phyloP scores from a whole-genome alignment of 2,329 filamentous ascomycete genomes.

The Remersonia thermophila region DNA sequence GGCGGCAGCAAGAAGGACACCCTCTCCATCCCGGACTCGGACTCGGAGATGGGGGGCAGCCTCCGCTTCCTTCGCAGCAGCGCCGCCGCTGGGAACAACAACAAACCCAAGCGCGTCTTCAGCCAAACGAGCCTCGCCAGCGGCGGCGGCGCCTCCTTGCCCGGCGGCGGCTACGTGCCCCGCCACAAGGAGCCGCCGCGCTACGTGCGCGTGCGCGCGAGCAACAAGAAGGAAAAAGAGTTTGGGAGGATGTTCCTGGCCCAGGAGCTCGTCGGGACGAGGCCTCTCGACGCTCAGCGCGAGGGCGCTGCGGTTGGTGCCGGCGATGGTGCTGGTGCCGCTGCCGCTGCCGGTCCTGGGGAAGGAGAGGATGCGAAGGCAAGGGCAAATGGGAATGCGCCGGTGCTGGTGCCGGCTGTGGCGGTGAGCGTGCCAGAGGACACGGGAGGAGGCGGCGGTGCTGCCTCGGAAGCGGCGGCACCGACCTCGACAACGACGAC shows the following conservation, averaged over 20 bases:
- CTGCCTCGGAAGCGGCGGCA: neutral
- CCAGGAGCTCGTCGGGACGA: constrained; percentile 66
- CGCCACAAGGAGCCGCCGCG: constrained; percentile 78
- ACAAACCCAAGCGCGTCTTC: constrained; percentile 68
- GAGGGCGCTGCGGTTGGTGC: no score
- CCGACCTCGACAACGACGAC: constrained; percentile 16
- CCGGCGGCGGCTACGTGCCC: constrained; percentile 60
- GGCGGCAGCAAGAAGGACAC: constrained; percentile 53
- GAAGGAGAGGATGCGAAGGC: no score
- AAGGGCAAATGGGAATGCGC: neutral
- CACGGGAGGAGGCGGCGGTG: no score
- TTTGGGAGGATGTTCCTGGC: constrained; percentile 86
- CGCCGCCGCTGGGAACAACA: no score
- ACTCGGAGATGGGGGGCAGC: constrained; percentile 54
- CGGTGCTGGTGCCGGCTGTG: constrained; percentile 10
- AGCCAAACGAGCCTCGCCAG: constrained; percentile 53
- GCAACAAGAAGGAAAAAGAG: constrained; percentile 68
- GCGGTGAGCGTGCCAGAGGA: constrained; percentile 18
- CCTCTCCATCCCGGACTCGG: constrained; percentile 34
- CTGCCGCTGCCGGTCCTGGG: no score
- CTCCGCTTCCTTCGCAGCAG: constrained; percentile 60
- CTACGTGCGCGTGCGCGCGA: constrained; percentile 75
- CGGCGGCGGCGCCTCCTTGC: constrained; percentile 23
- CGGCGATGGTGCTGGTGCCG: no score
- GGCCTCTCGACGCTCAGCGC: constrained; percentile 18